Base-by-base conservation (phyloP, 108 stramenopile species). In the Cyclotella baltica region DNA sequence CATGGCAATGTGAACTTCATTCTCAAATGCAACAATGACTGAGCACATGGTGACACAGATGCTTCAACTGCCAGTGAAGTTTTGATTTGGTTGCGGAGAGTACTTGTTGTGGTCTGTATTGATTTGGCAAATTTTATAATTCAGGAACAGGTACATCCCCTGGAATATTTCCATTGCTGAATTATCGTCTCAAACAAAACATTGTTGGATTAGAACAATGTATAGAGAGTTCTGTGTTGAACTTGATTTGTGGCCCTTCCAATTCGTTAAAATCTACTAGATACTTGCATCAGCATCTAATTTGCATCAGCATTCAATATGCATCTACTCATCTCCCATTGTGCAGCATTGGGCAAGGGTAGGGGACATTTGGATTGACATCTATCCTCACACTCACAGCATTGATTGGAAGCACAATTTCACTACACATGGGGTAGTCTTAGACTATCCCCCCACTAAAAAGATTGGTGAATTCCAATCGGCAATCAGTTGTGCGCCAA, bases 331-430 rank as follows among this genome's bases (percentile, higher is more conserved):
- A 51, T 38, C 61, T 62, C 40, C 81, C 86, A 15, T 16, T 87
- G 37, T 80, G 70, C 27, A 64, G n/a, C n/a, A n/a, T n/a, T n/a
- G n/a, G n/a, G n/a, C n/a, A n/a, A n/a, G n/a, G n/a, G n/a, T n/a
- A 57, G 19, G 50, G 23, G 50, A 70, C 64, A 38, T 77, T 77
- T 52, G 76, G 68, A 18, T 27, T 46, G 15, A 70, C 84, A 30
- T 88, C 77, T 15, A 79, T n/a, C n/a, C n/a, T n/a, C n/a, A n/a
- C 81, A 2, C 62, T 70, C 19, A 86, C 88, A 11, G 88, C 88
- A 36, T 84, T 86, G 3, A 75, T 88, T 9, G 73, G n/a, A n/a
- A n/a, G n/a, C n/a, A n/a, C n/a, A n/a, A n/a, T n/a, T n/a, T n/a
- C n/a, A n/a, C n/a, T n/a, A n/a, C n/a, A n/a, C n/a, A n/a, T n/a